Conservation (phyloP, 1,284 basidiomycete species). For the Boletus sp. region DNA sequence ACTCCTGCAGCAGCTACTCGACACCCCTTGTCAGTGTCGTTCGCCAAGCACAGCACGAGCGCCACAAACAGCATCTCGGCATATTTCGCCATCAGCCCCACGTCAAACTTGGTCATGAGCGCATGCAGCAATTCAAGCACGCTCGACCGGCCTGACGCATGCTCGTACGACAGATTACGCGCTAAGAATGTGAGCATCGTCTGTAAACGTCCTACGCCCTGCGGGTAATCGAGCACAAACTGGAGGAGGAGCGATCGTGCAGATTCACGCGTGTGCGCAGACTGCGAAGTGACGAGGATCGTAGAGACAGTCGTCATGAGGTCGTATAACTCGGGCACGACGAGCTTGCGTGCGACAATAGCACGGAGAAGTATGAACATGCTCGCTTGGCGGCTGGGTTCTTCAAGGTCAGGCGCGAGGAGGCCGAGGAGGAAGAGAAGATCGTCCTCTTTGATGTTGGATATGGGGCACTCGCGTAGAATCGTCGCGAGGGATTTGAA, state of each 20-base stretch:
- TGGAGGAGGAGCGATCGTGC: slow-evolving; percentile 90
- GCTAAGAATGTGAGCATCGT: slow-evolving; percentile 93
- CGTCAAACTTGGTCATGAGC: slow-evolving; percentile 85
- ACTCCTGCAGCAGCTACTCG: slow-evolving; percentile 86
- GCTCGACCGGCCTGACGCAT: slow-evolving; percentile 89
- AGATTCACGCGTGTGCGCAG: slow-evolving; percentile 87
- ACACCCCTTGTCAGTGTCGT: slow-evolving; percentile 91
- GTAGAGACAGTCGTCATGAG: slow-evolving; percentile 96
- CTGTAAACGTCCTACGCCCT: slow-evolving; percentile 89
- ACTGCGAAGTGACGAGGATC: slow-evolving; percentile 94
- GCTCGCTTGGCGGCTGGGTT: slow-evolving; percentile 83
- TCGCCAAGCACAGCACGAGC: slow-evolving; percentile 91
- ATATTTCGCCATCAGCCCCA: slow-evolving; percentile 77
- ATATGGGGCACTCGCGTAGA: slow-evolving; percentile 81
- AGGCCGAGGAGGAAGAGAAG: slow-evolving; percentile 87
- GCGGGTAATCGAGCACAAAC: slow-evolving; percentile 98
- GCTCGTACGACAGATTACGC: slow-evolving; percentile 91
- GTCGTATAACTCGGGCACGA: slow-evolving; percentile 97
- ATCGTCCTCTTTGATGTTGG: slow-evolving; percentile 89
- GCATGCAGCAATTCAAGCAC: slow-evolving; percentile 91
- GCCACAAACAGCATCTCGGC: slow-evolving; percentile 92
- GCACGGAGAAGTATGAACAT: slow-evolving; percentile 93
- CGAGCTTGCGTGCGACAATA: slow-evolving; percentile 88
- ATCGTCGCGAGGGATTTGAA: slow-evolving; percentile 87
- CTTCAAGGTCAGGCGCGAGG: slow-evolving; percentile 91